Percentiles rank a stretch among this genome's conserved stretches.
phyloP scores from a whole-genome alignment of 257 asterid genomes.

The Jasminum sambac region DNA sequence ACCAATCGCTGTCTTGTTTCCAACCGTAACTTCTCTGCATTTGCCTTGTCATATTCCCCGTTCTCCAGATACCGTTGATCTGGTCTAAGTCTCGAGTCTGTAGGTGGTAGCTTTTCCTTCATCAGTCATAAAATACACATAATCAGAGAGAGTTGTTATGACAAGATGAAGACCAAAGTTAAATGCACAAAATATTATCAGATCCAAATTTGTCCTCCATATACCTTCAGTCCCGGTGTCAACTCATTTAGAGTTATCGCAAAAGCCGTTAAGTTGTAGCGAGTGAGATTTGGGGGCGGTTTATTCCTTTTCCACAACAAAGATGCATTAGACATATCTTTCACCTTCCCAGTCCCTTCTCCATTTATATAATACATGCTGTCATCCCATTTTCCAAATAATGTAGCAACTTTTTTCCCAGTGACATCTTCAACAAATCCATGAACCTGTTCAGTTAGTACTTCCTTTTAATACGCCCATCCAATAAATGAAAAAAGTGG shows the following conservation, averaged over 20 bases:
- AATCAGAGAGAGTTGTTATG: conserved; percentile 46
- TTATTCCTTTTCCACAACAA: conserved; percentile 71
- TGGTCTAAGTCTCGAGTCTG: conserved; percentile 93
- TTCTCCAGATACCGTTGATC: conserved; percentile 88
- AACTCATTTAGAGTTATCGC: conserved; percentile 85
- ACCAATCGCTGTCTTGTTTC: conserved; percentile 93
- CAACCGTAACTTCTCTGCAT: conserved; percentile 78
- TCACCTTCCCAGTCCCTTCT: conserved; percentile 53
- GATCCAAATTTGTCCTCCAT: not conserved
- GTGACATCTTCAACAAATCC: conserved; percentile 78
- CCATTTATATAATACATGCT: conserved; percentile 63
- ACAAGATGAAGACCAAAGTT: conserved; percentile 32
- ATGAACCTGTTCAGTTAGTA: conserved; percentile 57
- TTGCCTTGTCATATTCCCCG: conserved; percentile 90
- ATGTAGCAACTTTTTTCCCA: conserved; percentile 65
- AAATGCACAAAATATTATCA: conserved; percentile 23
- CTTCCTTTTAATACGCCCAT: conserved; percentile 11
- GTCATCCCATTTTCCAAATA: conserved; percentile 93
- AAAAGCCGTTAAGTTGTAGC: conserved; percentile 79
- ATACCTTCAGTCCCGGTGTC: conserved; percentile 85
- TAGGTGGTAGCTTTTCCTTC: conserved; percentile 98
- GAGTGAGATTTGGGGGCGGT: conserved; percentile 61
- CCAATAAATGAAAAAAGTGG: not conserved
- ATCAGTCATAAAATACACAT: conserved; percentile 47
- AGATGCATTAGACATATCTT: conserved; percentile 53